Conservation (phyloP, 768 basidiomycete genomes). For the Cystofilobasidium macerans region DNA sequence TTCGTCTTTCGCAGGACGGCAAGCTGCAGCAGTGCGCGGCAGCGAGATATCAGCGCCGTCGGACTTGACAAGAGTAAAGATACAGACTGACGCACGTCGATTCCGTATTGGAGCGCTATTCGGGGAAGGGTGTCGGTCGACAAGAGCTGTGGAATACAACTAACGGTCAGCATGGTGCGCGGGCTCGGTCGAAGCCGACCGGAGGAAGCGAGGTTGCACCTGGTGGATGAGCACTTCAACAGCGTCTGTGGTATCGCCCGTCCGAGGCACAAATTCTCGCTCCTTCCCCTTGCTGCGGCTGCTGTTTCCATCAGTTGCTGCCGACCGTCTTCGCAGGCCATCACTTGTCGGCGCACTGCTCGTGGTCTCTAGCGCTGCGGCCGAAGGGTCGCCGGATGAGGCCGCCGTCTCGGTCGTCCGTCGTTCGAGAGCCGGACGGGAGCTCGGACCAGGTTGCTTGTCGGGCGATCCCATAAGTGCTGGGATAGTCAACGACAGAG, state of each 20-base stretch:
- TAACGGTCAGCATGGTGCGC: not conserved
- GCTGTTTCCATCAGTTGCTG: not conserved
- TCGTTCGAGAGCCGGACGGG: conserved; percentile 7
- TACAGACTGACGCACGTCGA: conserved; percentile 45
- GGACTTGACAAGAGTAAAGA: not conserved
- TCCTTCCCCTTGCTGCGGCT: conserved; percentile 3
- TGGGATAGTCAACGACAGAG: not conserved
- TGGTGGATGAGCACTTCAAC: conserved; percentile 40
- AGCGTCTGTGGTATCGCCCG: conserved; percentile 28
- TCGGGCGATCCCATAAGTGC: not conserved
- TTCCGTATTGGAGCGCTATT: conserved; percentile 79
- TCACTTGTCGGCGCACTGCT: not conserved
- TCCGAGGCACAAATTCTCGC: too few relatives aligned
- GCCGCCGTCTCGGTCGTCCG: conserved; percentile 18
- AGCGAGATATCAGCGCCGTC: not conserved
- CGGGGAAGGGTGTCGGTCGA: conserved; percentile 71
- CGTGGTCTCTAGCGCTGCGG: not conserved
- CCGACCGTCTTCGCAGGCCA: not conserved
- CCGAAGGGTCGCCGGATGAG: not conserved
- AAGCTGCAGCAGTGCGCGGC: conserved; percentile 31
- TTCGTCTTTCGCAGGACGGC: conserved; percentile 75
- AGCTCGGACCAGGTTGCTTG: not conserved
- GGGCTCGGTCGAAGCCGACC: too few relatives aligned
- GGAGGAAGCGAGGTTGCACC: conserved; percentile 25
- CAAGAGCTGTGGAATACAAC: conserved; percentile 44